Conservation (phyloP, 1,284 basidiomycete species). For the Marasmius oreades region DNA sequence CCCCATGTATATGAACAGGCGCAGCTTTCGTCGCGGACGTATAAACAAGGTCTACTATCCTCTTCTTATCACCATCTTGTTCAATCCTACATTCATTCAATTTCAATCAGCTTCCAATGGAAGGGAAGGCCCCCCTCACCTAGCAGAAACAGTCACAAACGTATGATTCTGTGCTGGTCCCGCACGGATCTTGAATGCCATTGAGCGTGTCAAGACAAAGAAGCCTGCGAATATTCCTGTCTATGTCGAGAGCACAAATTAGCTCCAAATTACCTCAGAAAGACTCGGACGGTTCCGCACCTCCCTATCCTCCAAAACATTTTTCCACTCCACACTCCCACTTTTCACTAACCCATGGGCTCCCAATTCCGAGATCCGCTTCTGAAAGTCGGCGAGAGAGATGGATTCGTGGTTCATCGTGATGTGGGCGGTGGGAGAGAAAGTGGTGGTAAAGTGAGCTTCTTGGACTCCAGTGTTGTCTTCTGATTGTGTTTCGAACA, state of each 20-base stretch:
- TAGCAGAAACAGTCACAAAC: constrained; percentile 37
- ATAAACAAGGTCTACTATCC: constrained; percentile 35
- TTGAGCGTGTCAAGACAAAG: constrained; percentile 36
- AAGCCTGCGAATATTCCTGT: constrained; percentile 38
- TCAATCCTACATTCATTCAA: constrained; percentile 26
- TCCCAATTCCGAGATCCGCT: constrained; percentile 19
- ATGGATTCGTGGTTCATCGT: constrained; percentile 29
- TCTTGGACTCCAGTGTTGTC: constrained; percentile 9
- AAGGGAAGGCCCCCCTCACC: neutral
- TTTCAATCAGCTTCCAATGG: neutral
- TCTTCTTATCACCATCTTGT: constrained; percentile 25
- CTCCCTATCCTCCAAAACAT: constrained; percentile 23
- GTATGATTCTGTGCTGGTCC: constrained; percentile 34
- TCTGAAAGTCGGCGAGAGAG: constrained; percentile 27
- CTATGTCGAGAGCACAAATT: constrained; percentile 18
- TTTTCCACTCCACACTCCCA: constrained; percentile 32
- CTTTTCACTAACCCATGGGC: constrained; percentile 15
- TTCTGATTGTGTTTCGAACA: constrained; percentile 24
- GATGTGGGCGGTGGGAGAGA: constrained; percentile 31
- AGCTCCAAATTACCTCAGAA: too few relatives aligned
- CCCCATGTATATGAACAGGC: constrained; percentile 30
- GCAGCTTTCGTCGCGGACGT: constrained; percentile 32
- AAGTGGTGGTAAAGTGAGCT: constrained; percentile 27
- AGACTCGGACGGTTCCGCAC: neutral
- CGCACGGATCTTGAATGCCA: constrained; percentile 43